Evolutionary conservation across 495 filamentous ascomycete genomes (phyloP).

Genomic region (Letharia columbiana): DNA sequence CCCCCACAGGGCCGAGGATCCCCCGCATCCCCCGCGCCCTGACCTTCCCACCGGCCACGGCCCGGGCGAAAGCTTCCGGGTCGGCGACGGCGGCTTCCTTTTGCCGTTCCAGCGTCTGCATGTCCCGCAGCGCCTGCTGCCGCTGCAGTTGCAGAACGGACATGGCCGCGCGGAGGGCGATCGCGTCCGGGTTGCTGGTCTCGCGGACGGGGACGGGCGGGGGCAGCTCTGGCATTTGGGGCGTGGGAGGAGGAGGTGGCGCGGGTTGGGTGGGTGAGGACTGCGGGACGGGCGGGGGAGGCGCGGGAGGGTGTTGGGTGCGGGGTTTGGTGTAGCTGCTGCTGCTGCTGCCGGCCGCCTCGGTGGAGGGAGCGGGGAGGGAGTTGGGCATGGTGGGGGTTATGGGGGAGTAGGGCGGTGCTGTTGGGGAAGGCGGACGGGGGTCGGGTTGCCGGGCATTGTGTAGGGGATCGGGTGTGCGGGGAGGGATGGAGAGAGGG

Average conservation of each 20-base stretch:
- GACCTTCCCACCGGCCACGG: slow-evolving; percentile 49
- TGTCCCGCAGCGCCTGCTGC: slow-evolving; percentile 61
- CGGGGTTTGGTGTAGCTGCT: background rate
- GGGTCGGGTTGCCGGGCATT: background rate
- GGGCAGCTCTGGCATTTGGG: slow-evolving; percentile 24
- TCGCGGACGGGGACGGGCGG: slow-evolving; percentile 60
- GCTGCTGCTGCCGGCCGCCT: background rate
- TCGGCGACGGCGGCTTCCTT: slow-evolving; percentile 57
- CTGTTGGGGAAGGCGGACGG: slow-evolving; percentile 20
- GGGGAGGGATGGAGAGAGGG: background rate
- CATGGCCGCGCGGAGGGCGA: slow-evolving; percentile 72
- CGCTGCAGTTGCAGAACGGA: slow-evolving; percentile 77
- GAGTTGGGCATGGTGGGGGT: slow-evolving; percentile 26
- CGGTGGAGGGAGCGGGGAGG: background rate
- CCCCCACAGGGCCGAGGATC: slow-evolving; percentile 14
- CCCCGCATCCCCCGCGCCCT: slow-evolving; percentile 33
- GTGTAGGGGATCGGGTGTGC: background rate
- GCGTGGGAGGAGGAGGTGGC: background rate
- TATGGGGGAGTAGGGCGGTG: slow-evolving; percentile 27
- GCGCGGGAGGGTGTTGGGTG: background rate
- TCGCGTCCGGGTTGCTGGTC: slow-evolving; percentile 71
- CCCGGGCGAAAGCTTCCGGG: slow-evolving; percentile 58
- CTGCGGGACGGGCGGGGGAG: background rate
- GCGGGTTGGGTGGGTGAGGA: background rate
- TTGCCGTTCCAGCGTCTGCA: slow-evolving; percentile 52